phyloP scores from a whole-genome alignment of 2,329 filamentous ascomycete genomes.

The Paecilomyces sp. region DNA sequence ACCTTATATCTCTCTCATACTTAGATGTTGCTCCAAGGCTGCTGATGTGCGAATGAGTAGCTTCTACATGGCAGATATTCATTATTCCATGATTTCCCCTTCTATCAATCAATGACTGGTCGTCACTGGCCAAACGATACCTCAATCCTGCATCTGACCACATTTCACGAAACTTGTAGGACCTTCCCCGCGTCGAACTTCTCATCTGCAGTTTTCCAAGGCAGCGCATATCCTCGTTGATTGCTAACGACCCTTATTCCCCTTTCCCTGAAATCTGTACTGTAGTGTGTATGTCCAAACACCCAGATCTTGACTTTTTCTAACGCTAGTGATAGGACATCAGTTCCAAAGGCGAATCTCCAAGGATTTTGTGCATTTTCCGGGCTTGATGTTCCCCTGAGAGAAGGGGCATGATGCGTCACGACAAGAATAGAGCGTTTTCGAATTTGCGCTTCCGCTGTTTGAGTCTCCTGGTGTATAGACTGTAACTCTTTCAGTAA shows the following conservation, averaged over 20 bases:
- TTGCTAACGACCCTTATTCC: conserved; percentile 31
- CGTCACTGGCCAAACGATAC: too few species aligned
- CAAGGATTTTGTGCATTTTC: conserved; percentile 39
- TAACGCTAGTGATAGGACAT: conserved; percentile 25
- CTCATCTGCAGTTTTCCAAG: too few species aligned
- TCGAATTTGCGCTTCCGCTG: not conserved
- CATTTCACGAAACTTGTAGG: too few species aligned
- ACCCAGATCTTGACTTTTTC: conserved; percentile 28
- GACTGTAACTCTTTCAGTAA: conserved; percentile 31
- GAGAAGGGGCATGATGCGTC: conserved; percentile 47
- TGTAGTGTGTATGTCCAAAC: conserved; percentile 36
- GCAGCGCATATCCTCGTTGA: conserved; percentile 27
- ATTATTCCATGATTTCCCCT: too few species aligned
- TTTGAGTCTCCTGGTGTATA: not conserved
- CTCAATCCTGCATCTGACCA: too few species aligned
- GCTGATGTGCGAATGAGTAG: too few species aligned
- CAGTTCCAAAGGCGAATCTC: conserved; percentile 46
- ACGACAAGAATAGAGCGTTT: conserved; percentile 35
- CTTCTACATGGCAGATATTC: too few species aligned
- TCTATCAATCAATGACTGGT: too few species aligned
- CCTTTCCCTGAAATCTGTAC: conserved; percentile 27
- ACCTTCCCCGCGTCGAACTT: too few species aligned
- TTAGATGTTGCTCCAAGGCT: too few species aligned
- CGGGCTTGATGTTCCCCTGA: conserved; percentile 41
- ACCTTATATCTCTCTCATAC: not conserved